Evolutionary conservation across 768 basidiomycete species (phyloP).

Genomic region (Udeniomyces megalosporus): DNA sequence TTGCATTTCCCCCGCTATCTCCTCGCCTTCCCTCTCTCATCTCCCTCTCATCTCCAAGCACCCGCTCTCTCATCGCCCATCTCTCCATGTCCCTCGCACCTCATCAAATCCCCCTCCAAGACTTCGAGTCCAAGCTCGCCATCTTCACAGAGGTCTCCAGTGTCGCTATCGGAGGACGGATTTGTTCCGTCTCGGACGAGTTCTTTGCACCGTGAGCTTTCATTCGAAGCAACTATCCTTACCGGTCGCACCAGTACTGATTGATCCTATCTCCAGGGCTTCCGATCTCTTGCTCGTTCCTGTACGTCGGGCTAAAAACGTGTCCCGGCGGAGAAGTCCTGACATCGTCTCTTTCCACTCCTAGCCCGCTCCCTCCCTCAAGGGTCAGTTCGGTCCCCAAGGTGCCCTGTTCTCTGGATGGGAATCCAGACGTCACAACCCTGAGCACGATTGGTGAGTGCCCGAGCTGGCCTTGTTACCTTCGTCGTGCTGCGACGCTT

Average conservation of each 20-base stretch:
- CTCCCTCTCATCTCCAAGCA: too few relatives aligned
- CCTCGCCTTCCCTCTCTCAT: too few relatives aligned
- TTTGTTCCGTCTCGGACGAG: constrained; percentile 73
- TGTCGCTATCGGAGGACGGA: constrained; percentile 57
- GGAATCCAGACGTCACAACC: constrained; percentile 84
- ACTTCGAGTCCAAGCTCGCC: constrained; percentile 20
- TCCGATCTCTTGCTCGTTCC: constrained; percentile 64
- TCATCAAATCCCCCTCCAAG: constrained; percentile 19
- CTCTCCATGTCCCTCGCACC: background rate
- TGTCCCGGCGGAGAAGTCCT: too few relatives aligned
- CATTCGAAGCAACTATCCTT: too few relatives aligned
- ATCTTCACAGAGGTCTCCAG: constrained; percentile 62
- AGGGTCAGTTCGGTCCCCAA: constrained; percentile 93
- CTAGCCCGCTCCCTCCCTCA: constrained; percentile 73
- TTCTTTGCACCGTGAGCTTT: constrained; percentile 71
- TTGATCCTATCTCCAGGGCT: constrained; percentile 33
- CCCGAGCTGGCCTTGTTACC: background rate
- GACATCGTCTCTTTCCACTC: too few relatives aligned
- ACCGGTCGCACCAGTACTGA: background rate
- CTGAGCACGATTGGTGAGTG: constrained; percentile 64
- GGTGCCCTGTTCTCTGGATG: constrained; percentile 89
- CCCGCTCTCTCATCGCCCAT: too few relatives aligned
- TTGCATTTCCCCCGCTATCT: too few relatives aligned
- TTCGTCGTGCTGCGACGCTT: too few relatives aligned
- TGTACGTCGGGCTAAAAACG: too few relatives aligned